Conservation (phyloP, 2,329 filamentous ascomycete genomes). For the Orbilia brochopaga region DNA sequence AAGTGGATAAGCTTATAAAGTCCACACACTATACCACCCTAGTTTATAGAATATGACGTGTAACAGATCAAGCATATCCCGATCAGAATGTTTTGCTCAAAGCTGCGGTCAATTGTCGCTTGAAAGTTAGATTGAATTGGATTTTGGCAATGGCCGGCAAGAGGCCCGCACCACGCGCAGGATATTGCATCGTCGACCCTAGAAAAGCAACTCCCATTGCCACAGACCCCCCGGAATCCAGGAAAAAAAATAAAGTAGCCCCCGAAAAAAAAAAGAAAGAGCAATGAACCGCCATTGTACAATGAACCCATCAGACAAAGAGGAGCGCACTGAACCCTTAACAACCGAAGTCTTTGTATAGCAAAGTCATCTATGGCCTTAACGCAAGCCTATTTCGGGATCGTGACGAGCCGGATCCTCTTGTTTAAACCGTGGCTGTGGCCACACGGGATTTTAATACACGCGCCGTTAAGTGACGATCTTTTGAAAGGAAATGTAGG, state of each 20-base stretch:
- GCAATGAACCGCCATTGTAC: neutral
- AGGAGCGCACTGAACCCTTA: conserved; percentile 26
- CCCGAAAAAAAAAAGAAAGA: conserved; percentile 7
- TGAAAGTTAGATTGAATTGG: neutral
- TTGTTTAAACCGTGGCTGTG: conserved; percentile 34
- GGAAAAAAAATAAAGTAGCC: too few relatives aligned
- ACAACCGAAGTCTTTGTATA: neutral
- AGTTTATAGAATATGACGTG: conserved; percentile 44
- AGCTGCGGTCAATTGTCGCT: conserved; percentile 4
- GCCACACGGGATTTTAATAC: conserved; percentile 25
- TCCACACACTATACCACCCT: conserved; percentile 38
- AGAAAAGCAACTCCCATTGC: neutral
- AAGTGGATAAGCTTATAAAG: conserved; percentile 30
- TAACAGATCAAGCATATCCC: conserved; percentile 25
- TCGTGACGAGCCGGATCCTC: conserved; percentile 21
- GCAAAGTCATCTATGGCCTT: neutral
- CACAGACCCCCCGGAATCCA: neutral
- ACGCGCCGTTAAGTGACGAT: conserved; percentile 23
- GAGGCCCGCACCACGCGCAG: neutral
- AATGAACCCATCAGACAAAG: conserved; percentile 7
- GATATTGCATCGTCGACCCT: neutral
- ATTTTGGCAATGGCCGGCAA: neutral
- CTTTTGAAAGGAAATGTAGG: conserved; percentile 16
- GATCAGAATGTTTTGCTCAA: conserved; percentile 15
- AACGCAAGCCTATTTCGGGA: neutral